These are phyloP conservation scores for Saccharomycopsis selenospora DNA, from an alignment of 805 yeast genomes.

Conservation along the genomic window DNA sequence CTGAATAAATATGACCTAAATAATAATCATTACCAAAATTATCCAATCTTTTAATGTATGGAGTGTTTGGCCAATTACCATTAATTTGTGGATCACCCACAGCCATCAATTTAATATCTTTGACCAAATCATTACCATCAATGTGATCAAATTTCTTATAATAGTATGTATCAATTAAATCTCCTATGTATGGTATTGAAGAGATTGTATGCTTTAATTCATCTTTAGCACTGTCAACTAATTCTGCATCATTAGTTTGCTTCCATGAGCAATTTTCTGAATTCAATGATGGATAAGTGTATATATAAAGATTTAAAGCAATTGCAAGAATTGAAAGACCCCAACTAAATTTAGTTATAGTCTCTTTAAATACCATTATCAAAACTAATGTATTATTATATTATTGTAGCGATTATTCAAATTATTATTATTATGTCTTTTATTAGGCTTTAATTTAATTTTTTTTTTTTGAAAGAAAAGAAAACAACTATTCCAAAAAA, in stretches of 20 bases:
- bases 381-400: too few relatives aligned
- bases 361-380: background rate
- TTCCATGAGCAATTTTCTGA: slow-evolving; percentile 57
- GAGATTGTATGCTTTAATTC: slow-evolving; percentile 23
- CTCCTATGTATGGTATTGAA: slow-evolving; percentile 23
- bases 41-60: slow-evolving; percentile 68
- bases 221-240: slow-evolving; percentile 18
- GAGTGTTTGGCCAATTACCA: slow-evolving; percentile 71
- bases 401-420: too few relatives aligned
- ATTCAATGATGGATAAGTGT: slow-evolving; percentile 65
- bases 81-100: slow-evolving; percentile 97
- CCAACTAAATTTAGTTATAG: slow-evolving; percentile 2
- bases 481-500: too few relatives aligned
- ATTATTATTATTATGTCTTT: too few relatives aligned
- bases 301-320: slow-evolving; percentile 54
- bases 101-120: slow-evolving; percentile 61
- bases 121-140: slow-evolving; percentile 21
- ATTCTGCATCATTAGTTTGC: background rate
- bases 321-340: slow-evolving; percentile 32
- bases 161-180: slow-evolving; percentile 23
- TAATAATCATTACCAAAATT: slow-evolving; percentile 86
- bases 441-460: too few relatives aligned
- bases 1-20: slow-evolving; percentile 71
- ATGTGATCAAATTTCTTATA: slow-evolving; percentile 23
- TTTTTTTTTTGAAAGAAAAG: too few relatives aligned